These are phyloP conservation scores for Colletotrichum liaoningense DNA, from an alignment of 2,329 filamentous ascomycete species.

Conservation along the genomic window DNA sequence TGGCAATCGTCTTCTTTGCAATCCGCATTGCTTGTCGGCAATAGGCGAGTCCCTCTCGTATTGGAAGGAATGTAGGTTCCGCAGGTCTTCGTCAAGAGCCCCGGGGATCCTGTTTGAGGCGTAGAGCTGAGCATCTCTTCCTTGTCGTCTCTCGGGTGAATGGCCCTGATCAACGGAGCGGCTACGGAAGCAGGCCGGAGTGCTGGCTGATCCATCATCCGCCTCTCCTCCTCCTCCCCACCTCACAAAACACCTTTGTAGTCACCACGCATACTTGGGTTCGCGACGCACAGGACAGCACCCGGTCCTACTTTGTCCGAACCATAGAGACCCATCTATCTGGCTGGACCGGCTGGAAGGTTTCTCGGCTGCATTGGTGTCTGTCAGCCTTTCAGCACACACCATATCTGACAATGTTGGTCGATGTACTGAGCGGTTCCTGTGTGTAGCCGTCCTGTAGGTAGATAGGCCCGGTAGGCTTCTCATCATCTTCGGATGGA, in stretches of 20 bases:
- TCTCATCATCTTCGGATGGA: constrained; percentile 22
- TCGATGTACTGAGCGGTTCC: background rate
- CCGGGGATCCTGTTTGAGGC: background rate
- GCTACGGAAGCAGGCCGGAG: constrained; percentile 10
- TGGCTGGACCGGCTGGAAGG: constrained; percentile 6
- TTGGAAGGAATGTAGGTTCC: background rate
- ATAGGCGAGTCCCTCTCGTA: background rate
- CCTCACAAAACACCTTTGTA: too few species aligned
- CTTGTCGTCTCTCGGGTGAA: background rate
- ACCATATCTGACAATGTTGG: background rate
- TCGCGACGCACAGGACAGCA: constrained; percentile 23
- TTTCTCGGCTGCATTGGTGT: constrained; percentile 14
- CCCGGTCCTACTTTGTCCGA: constrained; percentile 31
- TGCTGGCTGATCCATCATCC: constrained; percentile 14
- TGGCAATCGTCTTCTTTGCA: background rate
- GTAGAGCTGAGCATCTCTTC: background rate
- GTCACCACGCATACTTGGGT: background rate
- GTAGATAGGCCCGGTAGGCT: background rate
- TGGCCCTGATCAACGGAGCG: background rate
- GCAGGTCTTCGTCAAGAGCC: background rate
- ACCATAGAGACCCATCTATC: constrained; percentile 20
- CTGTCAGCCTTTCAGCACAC: background rate
- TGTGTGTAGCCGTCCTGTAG: constrained; percentile 19
- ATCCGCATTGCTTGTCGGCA: background rate
- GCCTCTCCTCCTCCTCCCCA: background rate